These are phyloP conservation scores for Zygosaccharomyces pseudobailii DNA, from an alignment of 1,139 yeast species.

Conservation along the genomic window DNA sequence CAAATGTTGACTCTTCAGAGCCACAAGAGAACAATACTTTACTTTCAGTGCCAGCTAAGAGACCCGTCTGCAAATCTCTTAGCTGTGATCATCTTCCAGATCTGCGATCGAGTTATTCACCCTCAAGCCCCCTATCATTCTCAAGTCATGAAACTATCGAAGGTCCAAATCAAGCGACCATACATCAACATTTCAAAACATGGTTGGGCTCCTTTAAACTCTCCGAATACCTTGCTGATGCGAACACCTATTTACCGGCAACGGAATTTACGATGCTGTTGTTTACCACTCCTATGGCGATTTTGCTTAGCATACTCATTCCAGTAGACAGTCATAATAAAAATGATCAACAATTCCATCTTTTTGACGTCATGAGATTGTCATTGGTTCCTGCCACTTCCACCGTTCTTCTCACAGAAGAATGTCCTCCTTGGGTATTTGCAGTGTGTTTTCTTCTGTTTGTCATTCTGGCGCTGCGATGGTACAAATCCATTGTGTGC, in stretches of 20 bases:
- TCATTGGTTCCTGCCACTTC: conserved; percentile 7
- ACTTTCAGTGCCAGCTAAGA: conserved; percentile 4
- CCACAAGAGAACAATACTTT: not conserved
- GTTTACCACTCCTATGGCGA: conserved; percentile 19
- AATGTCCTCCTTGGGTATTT: conserved; percentile 7
- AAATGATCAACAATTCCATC: conserved; percentile 5
- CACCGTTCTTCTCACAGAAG: conserved; percentile 4
- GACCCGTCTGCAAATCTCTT: conserved; percentile 15
- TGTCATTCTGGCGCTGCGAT: conserved; percentile 6
- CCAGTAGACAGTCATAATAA: conserved; percentile 12
- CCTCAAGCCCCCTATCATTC: not conserved
- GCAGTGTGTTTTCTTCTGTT: conserved; percentile 5
- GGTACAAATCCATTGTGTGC: conserved; percentile 6
- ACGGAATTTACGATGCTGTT: conserved; percentile 17
- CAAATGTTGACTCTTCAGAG: conserved; percentile 1
- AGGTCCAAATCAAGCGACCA: not conserved
- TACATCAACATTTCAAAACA: not conserved
- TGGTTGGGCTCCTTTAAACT: conserved; percentile 9
- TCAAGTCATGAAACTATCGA: not conserved
- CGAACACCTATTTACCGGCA: conserved; percentile 7
- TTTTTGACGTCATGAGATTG: conserved; percentile 6
- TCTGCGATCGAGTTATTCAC: not conserved
- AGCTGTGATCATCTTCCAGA: conserved; percentile 20
- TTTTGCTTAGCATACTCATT: conserved; percentile 13
- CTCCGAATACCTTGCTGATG: conserved; percentile 7